Base-by-base conservation (phyloP, 805 yeast genomes). In the Saccharomycodes ludwigii region DNA sequence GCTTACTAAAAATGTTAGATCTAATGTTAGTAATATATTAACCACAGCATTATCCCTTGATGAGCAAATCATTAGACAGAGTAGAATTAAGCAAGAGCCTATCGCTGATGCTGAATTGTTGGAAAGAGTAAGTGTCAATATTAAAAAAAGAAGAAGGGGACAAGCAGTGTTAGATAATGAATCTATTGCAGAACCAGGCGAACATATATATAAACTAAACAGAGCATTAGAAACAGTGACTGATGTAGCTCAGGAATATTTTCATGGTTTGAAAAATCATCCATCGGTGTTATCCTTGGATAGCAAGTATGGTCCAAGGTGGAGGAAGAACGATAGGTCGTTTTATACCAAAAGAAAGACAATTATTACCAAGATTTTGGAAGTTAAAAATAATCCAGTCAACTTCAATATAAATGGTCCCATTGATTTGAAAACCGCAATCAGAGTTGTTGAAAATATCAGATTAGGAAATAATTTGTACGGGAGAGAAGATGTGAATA, bases 221-320 rank as follows among this genome's bases (percentile, higher is more conserved):
- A 38, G 53, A 30, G 44, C 47, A 3, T 40, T 50, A 4, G 41
- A 40, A 24, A 47, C 44, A 18, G 52, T 48, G 4, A 32, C 34
- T 4, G 49, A 48, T 24, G 37, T 47, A 2, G 54, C 55, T 3
- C 42, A 46, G 13, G 55, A 50, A 31, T 50, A 50, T 30, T 50
- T 40, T 30, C 50, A 47, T 19, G 55, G 55, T 1, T 33, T 50
- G 9, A 42, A 45, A 3, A 48, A 47, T 3, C 40, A 40, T 26
- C 55, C 55, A 2, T 50, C 55, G 2, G 37, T 50, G 5, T 17
- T 44, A 35, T 39, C 40, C 5, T 32, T 50, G 11, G 55, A 50
- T 29, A 40, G 50, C 22, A 40, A 46, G 23, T 50, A 42, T 31
- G 55, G 55, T 12, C 36, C 53, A 3, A 38, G 46, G 8, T 50